Conservation (phyloP, 331 rosid genomes). For the Malus hybrid region DNA sequence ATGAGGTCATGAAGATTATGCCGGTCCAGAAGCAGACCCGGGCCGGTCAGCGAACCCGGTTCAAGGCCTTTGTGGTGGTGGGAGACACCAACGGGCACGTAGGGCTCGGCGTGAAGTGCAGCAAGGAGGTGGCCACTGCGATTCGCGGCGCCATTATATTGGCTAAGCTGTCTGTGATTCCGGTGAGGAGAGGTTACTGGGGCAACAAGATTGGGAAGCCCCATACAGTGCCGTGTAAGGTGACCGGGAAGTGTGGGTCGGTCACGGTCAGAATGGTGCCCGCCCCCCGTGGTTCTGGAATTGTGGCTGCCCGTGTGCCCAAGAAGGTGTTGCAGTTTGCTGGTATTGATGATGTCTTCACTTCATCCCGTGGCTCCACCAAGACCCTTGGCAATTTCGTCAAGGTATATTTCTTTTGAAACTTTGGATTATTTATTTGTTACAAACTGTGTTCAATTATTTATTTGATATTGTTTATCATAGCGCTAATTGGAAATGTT, state of each 20-base stretch:
- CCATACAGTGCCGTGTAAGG: conserved; percentile 75
- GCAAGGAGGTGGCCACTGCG: conserved; percentile 74
- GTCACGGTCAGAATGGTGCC: conserved; percentile 77
- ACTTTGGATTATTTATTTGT: neutral
- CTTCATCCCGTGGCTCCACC: conserved; percentile 73
- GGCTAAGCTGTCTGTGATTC: conserved; percentile 62
- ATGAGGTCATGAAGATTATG: conserved; percentile 78
- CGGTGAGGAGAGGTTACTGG: conserved; percentile 74
- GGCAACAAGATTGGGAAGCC: conserved; percentile 85
- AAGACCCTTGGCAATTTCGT: conserved; percentile 79
- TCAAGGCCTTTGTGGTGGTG: conserved; percentile 73
- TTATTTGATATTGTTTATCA: neutral
- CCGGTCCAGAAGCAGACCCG: conserved; percentile 80
- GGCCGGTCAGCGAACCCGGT: conserved; percentile 66
- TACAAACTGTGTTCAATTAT: no score
- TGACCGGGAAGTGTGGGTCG: conserved; percentile 70
- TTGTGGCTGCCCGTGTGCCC: conserved; percentile 80
- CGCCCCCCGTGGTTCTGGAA: conserved; percentile 69
- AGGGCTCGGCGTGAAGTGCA: conserved; percentile 69
- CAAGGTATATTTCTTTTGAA: conserved; percentile 30
- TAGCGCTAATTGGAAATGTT: no score
- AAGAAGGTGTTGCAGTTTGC: conserved; percentile 80
- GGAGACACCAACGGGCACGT: conserved; percentile 64
- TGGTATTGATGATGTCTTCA: conserved; percentile 70
- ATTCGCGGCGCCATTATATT: conserved; percentile 58